phyloP scores from a whole-genome alignment of 306 rosid genomes.

The Gynostemma pentaphyllum region DNA sequence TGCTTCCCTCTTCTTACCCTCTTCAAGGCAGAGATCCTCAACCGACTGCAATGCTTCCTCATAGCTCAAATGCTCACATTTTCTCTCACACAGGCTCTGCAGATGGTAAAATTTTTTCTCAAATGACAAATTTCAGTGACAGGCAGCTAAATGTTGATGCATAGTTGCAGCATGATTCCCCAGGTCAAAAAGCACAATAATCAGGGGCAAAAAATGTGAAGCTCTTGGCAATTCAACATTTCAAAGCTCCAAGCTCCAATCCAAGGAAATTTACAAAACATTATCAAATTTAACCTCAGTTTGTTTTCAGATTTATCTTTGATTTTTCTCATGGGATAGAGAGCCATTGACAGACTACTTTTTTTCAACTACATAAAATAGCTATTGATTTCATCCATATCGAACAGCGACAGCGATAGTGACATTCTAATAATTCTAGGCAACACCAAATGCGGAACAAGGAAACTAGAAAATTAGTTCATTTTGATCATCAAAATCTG shows the following conservation, averaged over 20 bases:
- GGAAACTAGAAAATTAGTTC: not conserved
- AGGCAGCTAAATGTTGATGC: not conserved
- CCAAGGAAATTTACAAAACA: not conserved
- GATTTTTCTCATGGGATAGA: not conserved
- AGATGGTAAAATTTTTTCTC: constrained; percentile 77
- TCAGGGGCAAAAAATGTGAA: not conserved
- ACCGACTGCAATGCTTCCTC: constrained; percentile 75
- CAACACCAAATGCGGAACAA: not conserved
- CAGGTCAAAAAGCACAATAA: not conserved
- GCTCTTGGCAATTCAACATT: not conserved
- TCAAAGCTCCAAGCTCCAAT: not conserved
- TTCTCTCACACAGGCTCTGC: constrained; percentile 71
- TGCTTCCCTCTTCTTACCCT: constrained; percentile 66
- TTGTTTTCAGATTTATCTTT: not conserved
- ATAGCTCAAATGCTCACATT: constrained; percentile 54
- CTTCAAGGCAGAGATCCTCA: constrained; percentile 81
- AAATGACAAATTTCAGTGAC: constrained; percentile 25
- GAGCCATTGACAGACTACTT: not conserved
- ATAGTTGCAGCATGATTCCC: constrained; percentile 3
- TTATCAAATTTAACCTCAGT: not conserved
- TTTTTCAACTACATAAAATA: not conserved
- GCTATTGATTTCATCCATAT: not conserved
- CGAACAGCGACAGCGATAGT: not conserved
- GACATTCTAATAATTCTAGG: not conserved
- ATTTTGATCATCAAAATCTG: not conserved